Conservation (phyloP, 2,329 filamentous ascomycete genomes). For the Acrocalymma vagum region DNA sequence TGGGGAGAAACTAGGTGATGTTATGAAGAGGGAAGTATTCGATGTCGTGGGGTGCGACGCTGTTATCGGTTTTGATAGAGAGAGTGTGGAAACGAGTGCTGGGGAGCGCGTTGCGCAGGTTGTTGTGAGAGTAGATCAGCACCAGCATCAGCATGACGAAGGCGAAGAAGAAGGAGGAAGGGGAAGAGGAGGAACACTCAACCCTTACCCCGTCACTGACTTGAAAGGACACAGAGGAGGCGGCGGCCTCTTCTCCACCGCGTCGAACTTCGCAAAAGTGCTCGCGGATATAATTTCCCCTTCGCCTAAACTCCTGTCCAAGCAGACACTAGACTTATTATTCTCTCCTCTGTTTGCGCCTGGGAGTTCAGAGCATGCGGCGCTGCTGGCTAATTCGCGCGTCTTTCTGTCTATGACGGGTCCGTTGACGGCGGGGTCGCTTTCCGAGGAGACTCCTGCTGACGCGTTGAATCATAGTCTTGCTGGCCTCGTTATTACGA, state of each 20-base stretch:
- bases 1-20: constrained; percentile 23
- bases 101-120: too few species aligned
- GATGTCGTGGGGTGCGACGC: constrained; percentile 6
- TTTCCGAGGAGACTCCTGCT: too few species aligned
- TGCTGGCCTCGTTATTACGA: constrained; percentile 19
- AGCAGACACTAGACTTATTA: constrained; percentile 5
- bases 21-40: constrained; percentile 34
- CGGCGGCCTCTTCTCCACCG: constrained; percentile 11
- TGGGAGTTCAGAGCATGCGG: neutral
- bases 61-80: constrained; percentile 6
- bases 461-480: constrained; percentile 18
- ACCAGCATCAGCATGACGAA: too few species aligned
- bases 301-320: constrained; percentile 7
- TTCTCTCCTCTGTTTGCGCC: constrained; percentile 9
- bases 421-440: constrained; percentile 7
- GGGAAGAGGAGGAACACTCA: neutral
- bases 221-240: constrained; percentile 13
- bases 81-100: neutral
- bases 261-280: constrained; percentile 9
- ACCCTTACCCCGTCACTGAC: neutral
- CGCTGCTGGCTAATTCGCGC: constrained; percentile 3
- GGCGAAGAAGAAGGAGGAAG: neutral
- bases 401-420: constrained; percentile 19
- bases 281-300: constrained; percentile 9
- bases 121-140: too few species aligned